Evolutionary conservation across 805 yeast species (phyloP).

Genomic region (Starmera quercuum): DNA sequence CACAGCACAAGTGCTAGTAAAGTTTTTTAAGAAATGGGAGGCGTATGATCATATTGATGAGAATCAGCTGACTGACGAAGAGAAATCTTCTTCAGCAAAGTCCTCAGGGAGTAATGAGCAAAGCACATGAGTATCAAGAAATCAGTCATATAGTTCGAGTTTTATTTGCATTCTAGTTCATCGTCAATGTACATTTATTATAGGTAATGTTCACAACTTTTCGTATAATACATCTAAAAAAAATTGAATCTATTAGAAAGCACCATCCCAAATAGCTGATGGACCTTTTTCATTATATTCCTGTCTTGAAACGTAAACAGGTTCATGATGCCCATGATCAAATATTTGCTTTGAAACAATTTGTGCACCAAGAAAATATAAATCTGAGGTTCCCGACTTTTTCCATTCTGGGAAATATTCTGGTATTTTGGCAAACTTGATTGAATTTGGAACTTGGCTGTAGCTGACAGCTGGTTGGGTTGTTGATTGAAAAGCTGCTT

Average conservation of each 20-base stretch:
- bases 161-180: too few species aligned
- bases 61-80: slow-evolving; percentile 10
- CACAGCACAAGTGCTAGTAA: slow-evolving; percentile 67
- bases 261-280: slow-evolving; percentile 65
- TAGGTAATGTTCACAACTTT: too few species aligned
- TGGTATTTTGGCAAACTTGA: slow-evolving; percentile 64
- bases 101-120: background rate
- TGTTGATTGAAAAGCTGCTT: slow-evolving; percentile 20
- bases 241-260: slow-evolving; percentile 16
- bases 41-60: slow-evolving; percentile 12
- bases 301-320: slow-evolving; percentile 56
- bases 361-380: slow-evolving; percentile 78
- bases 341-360: slow-evolving; percentile 83
- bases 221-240: background rate
- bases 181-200: too few species aligned
- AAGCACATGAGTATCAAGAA: too few species aligned
- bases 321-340: slow-evolving; percentile 52
- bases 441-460: slow-evolving; percentile 73
- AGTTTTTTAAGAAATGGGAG: slow-evolving; percentile 63
- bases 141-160: too few species aligned
- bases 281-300: slow-evolving; percentile 80
- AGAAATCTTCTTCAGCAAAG: slow-evolving; percentile 1
- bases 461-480: slow-evolving; percentile 24
- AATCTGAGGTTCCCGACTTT: slow-evolving; percentile 66
- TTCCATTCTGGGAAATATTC: slow-evolving; percentile 97